phyloP scores from a whole-genome alignment of 1,284 basidiomycete genomes.

The Cryptococcus sp. region DNA sequence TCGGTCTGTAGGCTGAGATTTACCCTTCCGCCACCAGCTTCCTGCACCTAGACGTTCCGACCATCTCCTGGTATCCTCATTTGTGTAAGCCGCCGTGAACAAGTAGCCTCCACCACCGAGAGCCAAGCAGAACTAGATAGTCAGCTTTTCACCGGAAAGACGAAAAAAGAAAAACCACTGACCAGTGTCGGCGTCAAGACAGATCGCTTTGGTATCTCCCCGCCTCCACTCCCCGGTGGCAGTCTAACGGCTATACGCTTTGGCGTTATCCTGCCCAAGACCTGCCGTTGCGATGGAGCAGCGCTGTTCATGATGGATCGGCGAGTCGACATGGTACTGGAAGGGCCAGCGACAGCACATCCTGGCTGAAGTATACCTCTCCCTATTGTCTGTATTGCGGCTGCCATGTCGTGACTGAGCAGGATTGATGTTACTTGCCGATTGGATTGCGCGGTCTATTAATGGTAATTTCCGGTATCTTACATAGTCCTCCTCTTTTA shows the following conservation, averaged over 20 bases:
- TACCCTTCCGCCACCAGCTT: slow-evolving; percentile 28
- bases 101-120: slow-evolving; percentile 34
- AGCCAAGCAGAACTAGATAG: slow-evolving; percentile 35
- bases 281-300: slow-evolving; percentile 10
- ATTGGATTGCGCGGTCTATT: no score
- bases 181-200: slow-evolving; percentile 44
- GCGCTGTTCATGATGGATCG: no score
- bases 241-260: slow-evolving; percentile 32
- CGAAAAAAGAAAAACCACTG: slow-evolving; percentile 10
- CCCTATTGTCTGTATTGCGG: background rate
- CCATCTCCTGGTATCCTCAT: slow-evolving; percentile 41
- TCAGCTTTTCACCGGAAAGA: background rate
- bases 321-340: background rate
- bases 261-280: slow-evolving; percentile 33
- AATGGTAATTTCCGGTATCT: no score
- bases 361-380: background rate
- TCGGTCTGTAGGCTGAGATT: slow-evolving; percentile 29
- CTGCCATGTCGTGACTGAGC: background rate
- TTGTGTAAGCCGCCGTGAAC: slow-evolving; percentile 36
- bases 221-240: slow-evolving; percentile 12
- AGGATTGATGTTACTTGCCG: no score
- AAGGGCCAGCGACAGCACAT: background rate
- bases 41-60: slow-evolving; percentile 25
- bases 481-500: background rate
- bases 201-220: slow-evolving; percentile 17